Evolutionary conservation across 495 filamentous ascomycete species (phyloP), one percentile per base, ranked within the genome.

Genomic region (Chaetomidium leptoderma): DNA sequence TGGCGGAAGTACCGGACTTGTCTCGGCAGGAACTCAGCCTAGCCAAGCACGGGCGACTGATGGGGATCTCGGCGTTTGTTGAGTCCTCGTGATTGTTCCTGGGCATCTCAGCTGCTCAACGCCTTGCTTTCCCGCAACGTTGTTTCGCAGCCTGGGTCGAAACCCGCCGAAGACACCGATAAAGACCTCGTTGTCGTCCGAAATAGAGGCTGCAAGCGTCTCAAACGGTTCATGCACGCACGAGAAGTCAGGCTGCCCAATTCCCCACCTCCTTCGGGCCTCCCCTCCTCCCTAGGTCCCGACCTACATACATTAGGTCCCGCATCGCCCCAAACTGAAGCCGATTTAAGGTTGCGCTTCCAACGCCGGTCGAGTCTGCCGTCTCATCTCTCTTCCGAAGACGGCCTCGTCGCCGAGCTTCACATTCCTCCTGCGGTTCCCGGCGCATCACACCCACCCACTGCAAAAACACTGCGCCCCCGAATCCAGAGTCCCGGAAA

Each of bases 21-120:
- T 66, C 48, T 21, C 52, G 48, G 36, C 19, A 14, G 33, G 36
- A 56, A 33, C 57, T 46, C 39, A 59, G 54, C 58, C 49, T 59
- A 61, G 63, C 61, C 63, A 62, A 51, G 56, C 33, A 39, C 61
- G 61, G 63, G 61, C 56, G 63, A 60, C 49, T 45, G 59, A 57
- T 60, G 59, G 63, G 63, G 54, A 19, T 27, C 44, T 53, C 51
- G 53, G 42, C 46, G 64, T 64, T 69, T 69, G 66, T 69, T 69
- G 66, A 69, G 66, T 27, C 65, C 65, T 69, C 63, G 66, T 69
- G 66, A 69, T 69, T 66, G 58, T 55, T 26, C 45, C 39, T 40
- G 50, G 23, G 27, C 29, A 16, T 48, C 59, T 62, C 56, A 55
- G 47, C 54, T 59, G 47, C 58, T 53, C 47, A 40, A 49, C 53